Evolutionary conservation across 495 filamentous ascomycete genomes (phyloP).

Genomic region (Lophiotrema nucula): DNA sequence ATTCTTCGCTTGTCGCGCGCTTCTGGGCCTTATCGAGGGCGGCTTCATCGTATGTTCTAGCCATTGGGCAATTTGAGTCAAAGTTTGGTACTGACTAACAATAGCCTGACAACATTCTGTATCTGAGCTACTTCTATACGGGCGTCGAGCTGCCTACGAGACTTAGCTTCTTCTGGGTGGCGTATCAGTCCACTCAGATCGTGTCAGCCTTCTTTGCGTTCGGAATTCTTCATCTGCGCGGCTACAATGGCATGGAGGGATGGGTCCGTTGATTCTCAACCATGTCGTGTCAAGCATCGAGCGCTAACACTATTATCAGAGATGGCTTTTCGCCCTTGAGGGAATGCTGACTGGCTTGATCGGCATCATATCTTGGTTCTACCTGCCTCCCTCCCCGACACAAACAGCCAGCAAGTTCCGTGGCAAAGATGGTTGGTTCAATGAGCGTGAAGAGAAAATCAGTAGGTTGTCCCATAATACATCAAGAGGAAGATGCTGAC

Average conservation of each 20-base stretch:
- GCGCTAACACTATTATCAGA: slow-evolving; percentile 4
- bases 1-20: slow-evolving; percentile 62
- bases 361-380: slow-evolving; percentile 34
- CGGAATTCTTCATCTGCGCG: slow-evolving; percentile 32
- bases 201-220: slow-evolving; percentile 36
- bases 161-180: slow-evolving; percentile 34
- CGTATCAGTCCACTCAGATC: slow-evolving; percentile 33
- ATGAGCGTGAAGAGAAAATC: slow-evolving; percentile 38
- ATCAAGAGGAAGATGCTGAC: too few relatives aligned
- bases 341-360: slow-evolving; percentile 35
- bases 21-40: slow-evolving; percentile 75
- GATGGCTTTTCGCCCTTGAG: slow-evolving; percentile 38
- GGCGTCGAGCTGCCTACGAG: slow-evolving; percentile 32
- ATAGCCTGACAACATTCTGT: slow-evolving; percentile 39
- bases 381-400: slow-evolving; percentile 36
- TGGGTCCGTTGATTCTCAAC: slow-evolving; percentile 32
- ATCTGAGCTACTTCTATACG: slow-evolving; percentile 41
- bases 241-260: slow-evolving; percentile 34
- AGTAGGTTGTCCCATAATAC: too few relatives aligned
- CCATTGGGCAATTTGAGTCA: too few relatives aligned
- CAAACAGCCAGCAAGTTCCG: slow-evolving; percentile 34
- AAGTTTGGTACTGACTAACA: slow-evolving; percentile 39
- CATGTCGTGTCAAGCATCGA: too few relatives aligned
- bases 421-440: slow-evolving; percentile 40
- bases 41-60: slow-evolving; percentile 54